Conservation (phyloP, 2,329 filamentous ascomycete species). For the Parascedosporium putredinis region DNA sequence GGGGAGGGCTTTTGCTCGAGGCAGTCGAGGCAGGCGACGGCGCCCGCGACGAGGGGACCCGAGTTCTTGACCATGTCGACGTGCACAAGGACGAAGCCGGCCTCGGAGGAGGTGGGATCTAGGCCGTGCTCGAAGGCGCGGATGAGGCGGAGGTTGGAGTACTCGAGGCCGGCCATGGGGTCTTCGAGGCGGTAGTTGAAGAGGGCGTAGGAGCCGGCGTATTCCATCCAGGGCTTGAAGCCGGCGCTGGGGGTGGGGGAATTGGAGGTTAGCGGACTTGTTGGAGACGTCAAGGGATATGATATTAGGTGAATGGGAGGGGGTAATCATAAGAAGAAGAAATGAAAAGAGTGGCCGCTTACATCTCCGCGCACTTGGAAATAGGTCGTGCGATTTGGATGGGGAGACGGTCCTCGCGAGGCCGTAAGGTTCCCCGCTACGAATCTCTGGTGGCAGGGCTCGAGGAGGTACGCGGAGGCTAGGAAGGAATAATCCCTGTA, state of each 20-base stretch:
- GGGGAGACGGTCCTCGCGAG: slow-evolving; percentile 66
- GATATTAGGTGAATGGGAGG: not conserved
- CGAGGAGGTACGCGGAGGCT: slow-evolving; percentile 78
- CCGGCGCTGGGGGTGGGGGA: slow-evolving; percentile 28
- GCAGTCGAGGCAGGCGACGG: slow-evolving; percentile 49
- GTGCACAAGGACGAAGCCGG: slow-evolving; percentile 91
- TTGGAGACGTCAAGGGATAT: not conserved
- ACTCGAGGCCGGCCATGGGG: slow-evolving; percentile 45
- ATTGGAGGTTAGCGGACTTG: too few relatives aligned
- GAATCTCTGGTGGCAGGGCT: slow-evolving; percentile 75
- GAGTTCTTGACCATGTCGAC: slow-evolving; percentile 92
- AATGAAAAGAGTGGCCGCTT: too few relatives aligned
- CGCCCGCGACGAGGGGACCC: slow-evolving; percentile 63
- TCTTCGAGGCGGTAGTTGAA: slow-evolving; percentile 56
- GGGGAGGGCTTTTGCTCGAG: slow-evolving; percentile 5
- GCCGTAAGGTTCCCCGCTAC: slow-evolving; percentile 66
- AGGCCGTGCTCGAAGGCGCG: slow-evolving; percentile 87
- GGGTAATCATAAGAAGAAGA: too few relatives aligned
- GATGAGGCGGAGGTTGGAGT: slow-evolving; percentile 67
- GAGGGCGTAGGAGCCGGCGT: slow-evolving; percentile 56
- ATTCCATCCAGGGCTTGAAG: slow-evolving; percentile 91
- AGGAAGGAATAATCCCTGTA: slow-evolving; percentile 91
- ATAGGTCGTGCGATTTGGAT: slow-evolving; percentile 69
- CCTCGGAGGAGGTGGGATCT: slow-evolving; percentile 78
- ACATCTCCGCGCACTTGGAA: slow-evolving; percentile 76